Evolutionary conservation across 1,139 yeast genomes (phyloP).

Genomic region (Pichia sp.): DNA sequence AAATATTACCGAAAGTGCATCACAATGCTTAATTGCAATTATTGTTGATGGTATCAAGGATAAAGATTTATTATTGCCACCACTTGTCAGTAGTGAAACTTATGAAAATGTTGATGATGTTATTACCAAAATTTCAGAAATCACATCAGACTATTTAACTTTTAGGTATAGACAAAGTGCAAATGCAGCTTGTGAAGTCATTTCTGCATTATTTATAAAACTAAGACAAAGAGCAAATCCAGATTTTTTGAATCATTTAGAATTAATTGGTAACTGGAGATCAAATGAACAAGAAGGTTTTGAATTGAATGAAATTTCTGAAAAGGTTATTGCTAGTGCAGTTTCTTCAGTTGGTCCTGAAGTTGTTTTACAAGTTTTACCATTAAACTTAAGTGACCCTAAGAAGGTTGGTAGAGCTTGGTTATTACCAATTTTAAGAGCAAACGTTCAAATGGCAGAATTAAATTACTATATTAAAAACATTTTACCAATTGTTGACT

Average conservation of each 20-base stretch:
- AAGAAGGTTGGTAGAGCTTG: slow-evolving; percentile 75
- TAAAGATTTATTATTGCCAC: slow-evolving; percentile 46
- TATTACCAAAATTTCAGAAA: slow-evolving; percentile 41
- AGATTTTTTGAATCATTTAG: slow-evolving; percentile 58
- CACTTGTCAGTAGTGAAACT: slow-evolving; percentile 38
- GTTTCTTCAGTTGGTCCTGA: slow-evolving; percentile 83
- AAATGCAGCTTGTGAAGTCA: slow-evolving; percentile 63
- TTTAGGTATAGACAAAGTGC: slow-evolving; percentile 76
- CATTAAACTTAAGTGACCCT: slow-evolving; percentile 62
- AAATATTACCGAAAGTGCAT: slow-evolving; percentile 68
- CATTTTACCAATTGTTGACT: slow-evolving; percentile 61
- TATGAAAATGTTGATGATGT: slow-evolving; percentile 54
- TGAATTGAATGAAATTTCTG: slow-evolving; percentile 73
- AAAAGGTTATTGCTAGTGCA: slow-evolving; percentile 71
- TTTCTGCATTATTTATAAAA: slow-evolving; percentile 57
- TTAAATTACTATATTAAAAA: slow-evolving; percentile 55
- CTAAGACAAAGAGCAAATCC: slow-evolving; percentile 68
- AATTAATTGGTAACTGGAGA: slow-evolving; percentile 80
- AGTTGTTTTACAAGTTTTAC: slow-evolving; percentile 63
- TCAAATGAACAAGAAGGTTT: slow-evolving; percentile 64
- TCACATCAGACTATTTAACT: slow-evolving; percentile 51
- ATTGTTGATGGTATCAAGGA: slow-evolving; percentile 61
- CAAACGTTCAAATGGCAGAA: slow-evolving; percentile 67
- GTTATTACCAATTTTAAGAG: slow-evolving; percentile 89
- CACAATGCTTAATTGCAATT: slow-evolving; percentile 81